Evolutionary conservation across 2,329 filamentous ascomycete genomes (phyloP), one percentile per base, ranked within the genome.

Genomic region (Monosporascus ibericus): DNA sequence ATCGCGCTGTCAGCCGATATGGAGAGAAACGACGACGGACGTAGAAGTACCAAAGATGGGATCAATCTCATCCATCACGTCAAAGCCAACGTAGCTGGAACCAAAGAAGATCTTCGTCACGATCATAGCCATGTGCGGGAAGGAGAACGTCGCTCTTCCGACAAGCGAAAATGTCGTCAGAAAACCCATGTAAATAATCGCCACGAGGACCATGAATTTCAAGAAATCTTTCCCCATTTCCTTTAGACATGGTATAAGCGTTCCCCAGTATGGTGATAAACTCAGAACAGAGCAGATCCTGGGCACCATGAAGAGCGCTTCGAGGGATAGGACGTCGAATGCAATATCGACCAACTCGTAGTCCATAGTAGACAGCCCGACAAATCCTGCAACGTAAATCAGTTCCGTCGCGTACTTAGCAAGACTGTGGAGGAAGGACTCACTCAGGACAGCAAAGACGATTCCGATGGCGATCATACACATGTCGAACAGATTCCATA

Each of bases 141-240:
- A 77, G 5, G 76, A 79, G 63, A 86, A 90, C 2, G 73, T 70
- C 48, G 88, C 85, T 51, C 88, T 80, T n/a, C 86, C 88, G 44
- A 94, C 76, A 25, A 92, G 77, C 0, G 86, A 86, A 62, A 92
- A 92, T 0, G 90, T 96, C 0, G 92, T 95, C 36, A 96, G 73
- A 69, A 96, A 96, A 47, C 91, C 90, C 47, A 94, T 73, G 66
- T 95, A 96, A 49, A 95, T 73, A 50, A 95, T 87, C 47, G 90
- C 74, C 44, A 95, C 88, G 25, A 92, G 78, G 1, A 89, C 87
- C 70, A 80, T 75, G 53, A 92, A 89, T 60, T 87, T 88, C 17
- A 70, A 53, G 66, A 96, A 96, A 66, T 95, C 90, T 69, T 92
- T 92, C 39, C 88, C 88, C 92, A 96, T 96, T 67, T 92, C 90